These are phyloP conservation scores for Allium cepa DNA, from an alignment of 106 monocot species.

Conservation along the genomic window DNA sequence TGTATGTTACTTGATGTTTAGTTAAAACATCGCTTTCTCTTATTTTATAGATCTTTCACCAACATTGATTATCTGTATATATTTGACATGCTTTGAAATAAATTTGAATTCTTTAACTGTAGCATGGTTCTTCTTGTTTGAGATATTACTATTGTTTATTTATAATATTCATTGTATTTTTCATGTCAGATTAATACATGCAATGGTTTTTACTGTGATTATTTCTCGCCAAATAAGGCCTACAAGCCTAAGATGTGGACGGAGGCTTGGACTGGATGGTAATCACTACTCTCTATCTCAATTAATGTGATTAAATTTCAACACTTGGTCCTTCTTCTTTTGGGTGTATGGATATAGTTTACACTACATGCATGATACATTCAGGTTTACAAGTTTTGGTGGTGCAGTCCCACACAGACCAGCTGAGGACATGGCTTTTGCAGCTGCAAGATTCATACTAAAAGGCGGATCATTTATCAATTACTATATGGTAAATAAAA, in stretches of 20 bases:
- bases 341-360: no score
- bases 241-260: slow-evolving; percentile 96
- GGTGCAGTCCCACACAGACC: slow-evolving; percentile 77
- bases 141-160: slow-evolving; percentile 11
- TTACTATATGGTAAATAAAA: slow-evolving; percentile 84
- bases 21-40: neutral
- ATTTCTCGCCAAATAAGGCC: slow-evolving; percentile 73
- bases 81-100: neutral
- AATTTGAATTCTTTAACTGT: neutral
- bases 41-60: neutral
- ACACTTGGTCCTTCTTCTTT: slow-evolving; percentile 88
- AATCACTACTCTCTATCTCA: neutral
- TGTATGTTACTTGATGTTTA: neutral
- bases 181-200: slow-evolving; percentile 76
- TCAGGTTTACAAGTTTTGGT: slow-evolving; percentile 89
- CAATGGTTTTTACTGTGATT: slow-evolving; percentile 89
- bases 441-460: slow-evolving; percentile 86
- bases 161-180: slow-evolving; percentile 34
- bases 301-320: slow-evolving; percentile 38
- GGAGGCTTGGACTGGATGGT: slow-evolving; percentile 95
- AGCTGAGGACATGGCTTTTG: slow-evolving; percentile 87
- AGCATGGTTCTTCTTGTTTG: neutral
- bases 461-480: slow-evolving; percentile 97
- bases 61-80: neutral
- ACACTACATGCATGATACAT: slow-evolving; percentile 1